Conservation (phyloP, 208 protist genomes). For the Leishmania amazonensis region DNA sequence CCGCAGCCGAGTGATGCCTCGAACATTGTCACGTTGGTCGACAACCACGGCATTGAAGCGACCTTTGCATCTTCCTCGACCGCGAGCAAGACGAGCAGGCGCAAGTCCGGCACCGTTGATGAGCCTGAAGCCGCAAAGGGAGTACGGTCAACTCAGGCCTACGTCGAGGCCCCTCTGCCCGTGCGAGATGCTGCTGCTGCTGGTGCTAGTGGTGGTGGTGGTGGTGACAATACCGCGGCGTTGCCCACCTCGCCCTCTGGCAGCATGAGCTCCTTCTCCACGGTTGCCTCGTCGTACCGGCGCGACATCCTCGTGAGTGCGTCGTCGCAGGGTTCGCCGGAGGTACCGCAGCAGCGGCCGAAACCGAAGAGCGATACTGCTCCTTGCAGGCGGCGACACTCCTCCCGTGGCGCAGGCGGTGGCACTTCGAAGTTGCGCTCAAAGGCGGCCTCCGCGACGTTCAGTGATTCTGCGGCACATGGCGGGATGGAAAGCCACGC, state of each 20-base stretch:
- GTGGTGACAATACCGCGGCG: background rate
- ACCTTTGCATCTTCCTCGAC: constrained; percentile 3
- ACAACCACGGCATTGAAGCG: background rate
- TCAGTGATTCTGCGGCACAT: background rate
- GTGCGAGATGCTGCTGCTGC: no score
- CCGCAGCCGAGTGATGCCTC: background rate
- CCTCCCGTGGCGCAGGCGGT: background rate
- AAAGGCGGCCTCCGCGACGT: background rate
- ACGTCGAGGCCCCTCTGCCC: background rate
- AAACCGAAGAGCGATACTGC: background rate
- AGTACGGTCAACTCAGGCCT: background rate
- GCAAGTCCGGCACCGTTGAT: background rate
- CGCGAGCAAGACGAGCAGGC: constrained; percentile 10
- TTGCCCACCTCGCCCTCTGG: background rate
- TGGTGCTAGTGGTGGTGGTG: background rate
- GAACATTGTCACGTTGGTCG: background rate
- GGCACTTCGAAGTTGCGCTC: background rate
- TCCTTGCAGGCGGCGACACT: background rate
- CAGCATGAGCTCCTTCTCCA: constrained; percentile 23
- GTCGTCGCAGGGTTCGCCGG: background rate
- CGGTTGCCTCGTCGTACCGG: constrained; percentile 10
- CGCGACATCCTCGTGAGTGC: background rate
- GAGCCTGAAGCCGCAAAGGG: background rate
- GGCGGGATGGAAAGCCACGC: background rate
- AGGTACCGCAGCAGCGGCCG: background rate